Percentiles rank a stretch among this genome's conserved stretches.
Evolutionary conservation across 441 rosid species (phyloP).

Genomic region (Syzygium syzygioides): DNA sequence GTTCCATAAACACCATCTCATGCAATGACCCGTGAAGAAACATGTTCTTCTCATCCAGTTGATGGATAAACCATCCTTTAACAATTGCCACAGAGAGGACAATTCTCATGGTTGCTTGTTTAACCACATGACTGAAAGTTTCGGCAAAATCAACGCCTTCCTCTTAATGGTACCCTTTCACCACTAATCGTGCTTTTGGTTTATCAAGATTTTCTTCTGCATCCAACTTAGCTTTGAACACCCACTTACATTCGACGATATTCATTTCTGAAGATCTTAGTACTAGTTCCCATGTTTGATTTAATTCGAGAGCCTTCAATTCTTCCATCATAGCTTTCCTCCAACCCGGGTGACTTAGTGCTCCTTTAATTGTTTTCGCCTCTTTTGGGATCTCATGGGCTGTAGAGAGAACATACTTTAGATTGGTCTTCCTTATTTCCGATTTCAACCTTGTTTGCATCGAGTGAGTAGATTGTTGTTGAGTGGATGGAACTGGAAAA

Average conservation of each 20-base stretch:
- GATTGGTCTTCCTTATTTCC: fast-evolving
- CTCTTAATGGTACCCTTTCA: background rate
- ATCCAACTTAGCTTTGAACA: background rate
- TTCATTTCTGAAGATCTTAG: background rate
- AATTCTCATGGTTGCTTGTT: background rate
- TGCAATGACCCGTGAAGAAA: background rate
- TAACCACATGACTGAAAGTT: fast-evolving
- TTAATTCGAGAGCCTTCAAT: background rate
- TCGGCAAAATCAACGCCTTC: fast-evolving
- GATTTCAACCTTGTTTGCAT: background rate
- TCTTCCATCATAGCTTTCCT: background rate
- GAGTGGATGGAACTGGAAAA: fast-evolving
- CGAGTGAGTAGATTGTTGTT: background rate
- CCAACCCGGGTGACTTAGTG: background rate
- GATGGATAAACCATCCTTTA: background rate
- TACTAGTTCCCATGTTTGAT: background rate
- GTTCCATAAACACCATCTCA: background rate
- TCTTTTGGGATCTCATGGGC: background rate
- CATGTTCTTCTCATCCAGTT: fast-evolving
- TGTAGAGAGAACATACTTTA: fast-evolving
- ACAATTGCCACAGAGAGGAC: background rate
- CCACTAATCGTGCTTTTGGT: background rate
- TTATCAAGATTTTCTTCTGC: background rate
- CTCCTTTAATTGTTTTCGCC: fast-evolving
- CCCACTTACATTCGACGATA: fast-evolving